Conservation (phyloP, 495 filamentous ascomycete species). For the Rostrohypoxylon terebratum region DNA sequence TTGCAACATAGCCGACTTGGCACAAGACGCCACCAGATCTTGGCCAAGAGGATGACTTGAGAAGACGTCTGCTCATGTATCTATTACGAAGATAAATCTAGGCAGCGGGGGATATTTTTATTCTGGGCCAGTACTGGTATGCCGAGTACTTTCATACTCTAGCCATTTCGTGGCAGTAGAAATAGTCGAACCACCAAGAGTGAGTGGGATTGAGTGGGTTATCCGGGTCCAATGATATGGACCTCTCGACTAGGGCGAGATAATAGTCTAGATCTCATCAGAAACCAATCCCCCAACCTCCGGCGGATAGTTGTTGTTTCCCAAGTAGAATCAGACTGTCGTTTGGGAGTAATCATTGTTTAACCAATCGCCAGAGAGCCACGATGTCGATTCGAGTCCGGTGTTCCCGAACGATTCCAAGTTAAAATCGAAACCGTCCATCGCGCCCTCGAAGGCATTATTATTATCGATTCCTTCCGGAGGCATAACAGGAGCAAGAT, state of each 20-base stretch:
- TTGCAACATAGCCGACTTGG: neutral
- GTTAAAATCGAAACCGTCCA: constrained; percentile 52
- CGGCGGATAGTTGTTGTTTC: neutral
- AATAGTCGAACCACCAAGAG: constrained; percentile 30
- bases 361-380: constrained; percentile 52
- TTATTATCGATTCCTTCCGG: constrained; percentile 48
- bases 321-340: constrained; percentile 37
- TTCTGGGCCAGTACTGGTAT: neutral
- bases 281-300: neutral
- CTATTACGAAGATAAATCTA: neutral
- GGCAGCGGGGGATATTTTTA: neutral
- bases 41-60: neutral
- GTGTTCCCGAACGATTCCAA: constrained; percentile 50
- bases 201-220: too few species aligned
- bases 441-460: constrained; percentile 54
- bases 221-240: neutral
- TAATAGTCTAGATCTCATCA: neutral
- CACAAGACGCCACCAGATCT: neutral
- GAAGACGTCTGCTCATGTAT: neutral
- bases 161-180: constrained; percentile 28
- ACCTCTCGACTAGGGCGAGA: neutral
- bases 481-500: constrained; percentile 43
- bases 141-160: constrained; percentile 5
- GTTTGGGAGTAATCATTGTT: constrained; percentile 47
- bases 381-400: constrained; percentile 46